These are phyloP conservation scores for Pichia heedii DNA, from an alignment of 805 yeast species.

Conservation along the genomic window DNA sequence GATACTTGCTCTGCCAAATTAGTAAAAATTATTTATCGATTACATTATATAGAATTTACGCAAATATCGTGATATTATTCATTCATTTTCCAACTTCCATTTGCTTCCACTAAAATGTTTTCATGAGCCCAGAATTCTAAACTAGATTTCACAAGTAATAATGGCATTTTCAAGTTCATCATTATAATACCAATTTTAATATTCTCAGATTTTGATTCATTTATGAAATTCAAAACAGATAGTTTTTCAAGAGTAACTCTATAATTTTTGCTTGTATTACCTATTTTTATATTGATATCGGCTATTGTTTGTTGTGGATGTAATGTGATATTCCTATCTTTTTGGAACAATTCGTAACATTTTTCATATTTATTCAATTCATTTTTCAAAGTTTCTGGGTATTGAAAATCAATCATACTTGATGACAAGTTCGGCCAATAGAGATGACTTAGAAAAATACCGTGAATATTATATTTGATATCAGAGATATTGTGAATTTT, in stretches of 20 bases:
- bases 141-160: slow-evolving; percentile 30
- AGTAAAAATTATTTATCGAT: slow-evolving; percentile 9
- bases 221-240: slow-evolving; percentile 34
- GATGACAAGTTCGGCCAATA: slow-evolving; percentile 67
- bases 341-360: slow-evolving; percentile 36
- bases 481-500: slow-evolving; percentile 8
- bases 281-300: slow-evolving; percentile 47
- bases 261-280: slow-evolving; percentile 30
- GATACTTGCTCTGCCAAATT: slow-evolving; percentile 10
- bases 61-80: slow-evolving; percentile 13
- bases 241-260: slow-evolving; percentile 66
- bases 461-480: slow-evolving; percentile 33
- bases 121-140: slow-evolving; percentile 56
- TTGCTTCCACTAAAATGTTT: slow-evolving; percentile 38
- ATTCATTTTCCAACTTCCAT: slow-evolving; percentile 12
- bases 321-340: slow-evolving; percentile 51
- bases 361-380: slow-evolving; percentile 34
- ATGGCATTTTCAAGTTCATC: slow-evolving; percentile 34
- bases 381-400: slow-evolving; percentile 39
- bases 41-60: no score
- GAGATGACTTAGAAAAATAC: slow-evolving; percentile 61
- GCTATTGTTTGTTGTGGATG: slow-evolving; percentile 56
- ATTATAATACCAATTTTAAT: slow-evolving; percentile 26
- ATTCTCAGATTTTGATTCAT: slow-evolving; percentile 9
- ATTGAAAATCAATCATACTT: slow-evolving; percentile 26